phyloP scores from a whole-genome alignment of 495 filamentous ascomycete genomes.

The Cairneyella variabilis region DNA sequence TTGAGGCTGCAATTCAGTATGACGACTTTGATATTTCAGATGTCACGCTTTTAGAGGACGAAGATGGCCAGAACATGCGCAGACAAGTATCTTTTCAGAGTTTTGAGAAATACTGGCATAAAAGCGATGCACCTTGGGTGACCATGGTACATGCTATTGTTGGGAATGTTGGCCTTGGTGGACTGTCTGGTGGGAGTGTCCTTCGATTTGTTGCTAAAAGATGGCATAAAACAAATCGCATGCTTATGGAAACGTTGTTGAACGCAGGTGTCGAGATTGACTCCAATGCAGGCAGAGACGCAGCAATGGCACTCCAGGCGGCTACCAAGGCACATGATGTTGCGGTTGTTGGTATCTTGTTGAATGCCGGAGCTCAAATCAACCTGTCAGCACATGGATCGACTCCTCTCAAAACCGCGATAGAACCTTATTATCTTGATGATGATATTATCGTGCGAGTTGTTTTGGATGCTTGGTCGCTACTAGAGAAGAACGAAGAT shows the following conservation, averaged over 20 bases:
- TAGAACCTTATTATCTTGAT: not conserved
- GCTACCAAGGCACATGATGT: not conserved
- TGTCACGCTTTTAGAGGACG: no score
- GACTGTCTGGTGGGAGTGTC: not conserved
- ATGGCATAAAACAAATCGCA: not conserved
- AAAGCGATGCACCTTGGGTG: not conserved
- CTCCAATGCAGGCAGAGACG: not conserved
- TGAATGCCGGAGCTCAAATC: not conserved
- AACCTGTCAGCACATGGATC: not conserved
- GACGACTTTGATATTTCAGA: not conserved
- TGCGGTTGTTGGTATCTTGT: not conserved
- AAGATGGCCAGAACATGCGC: no score
- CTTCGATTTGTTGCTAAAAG: not conserved
- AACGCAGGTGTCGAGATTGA: not conserved
- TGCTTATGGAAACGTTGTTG: not conserved
- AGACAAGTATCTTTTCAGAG: no score
- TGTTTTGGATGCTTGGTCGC: not conserved
- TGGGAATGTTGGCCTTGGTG: not conserved
- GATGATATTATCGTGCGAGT: not conserved
- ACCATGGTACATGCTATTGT: not conserved
- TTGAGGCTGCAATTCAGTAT: not conserved
- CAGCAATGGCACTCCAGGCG: not conserved
- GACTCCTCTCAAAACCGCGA: not conserved
- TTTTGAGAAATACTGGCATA: not conserved
- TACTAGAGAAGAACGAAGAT: not conserved